Base-by-base conservation (phyloP, 257 asterid genomes). In the Linderniella brevidens region DNA sequence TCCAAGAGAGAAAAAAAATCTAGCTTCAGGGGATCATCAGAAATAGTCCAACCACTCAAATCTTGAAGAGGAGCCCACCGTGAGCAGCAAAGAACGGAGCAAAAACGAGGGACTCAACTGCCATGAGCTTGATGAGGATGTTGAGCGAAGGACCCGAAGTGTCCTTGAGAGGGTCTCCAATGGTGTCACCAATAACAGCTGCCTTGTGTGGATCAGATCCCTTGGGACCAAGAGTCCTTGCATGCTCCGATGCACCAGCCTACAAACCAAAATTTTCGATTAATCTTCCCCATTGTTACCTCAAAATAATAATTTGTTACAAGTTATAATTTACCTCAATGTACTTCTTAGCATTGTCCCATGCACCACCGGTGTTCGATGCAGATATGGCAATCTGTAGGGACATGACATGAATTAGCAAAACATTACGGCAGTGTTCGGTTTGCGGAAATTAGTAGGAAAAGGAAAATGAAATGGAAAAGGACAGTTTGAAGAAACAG, bases 301-400 rank as follows among this genome's bases (percentile, higher is more conserved):
- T n/a, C n/a, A n/a, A n/a, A n/a, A n/a, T 10, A 35, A 17, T 6
- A 3, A 25, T 25, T 6, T 6, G 19, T 38, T 38, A 3, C 3
- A 38, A 38, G 14, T 38, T 8, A 38, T 8, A 3, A 1, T 38
- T 45, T 45, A 45, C 49, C 68, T 68, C 71, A 49, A 68, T 64
- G 57, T 64, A 68, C 19, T 68, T 68, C 71, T 68, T 68, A 20
- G 75, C 68, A 37, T 69, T 69, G 64, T 69, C 71, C 68, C 75
- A 69, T 42, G 75, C 71, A 40, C 75, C 68, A 4, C 71, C 75
- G 8, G 68, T 68, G 65, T 68, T 68, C 0, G 75, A 69, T 40
- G 71, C 75, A 20, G 68, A 69, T 11, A 69, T 69, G 14, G 75
- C 75, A 46, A 69, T 58, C 71, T 64, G 46, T 18, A 17, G 47